Evolutionary conservation across 805 yeast species (phyloP).

Genomic region (Phaffomyces thermotolerans): DNA sequence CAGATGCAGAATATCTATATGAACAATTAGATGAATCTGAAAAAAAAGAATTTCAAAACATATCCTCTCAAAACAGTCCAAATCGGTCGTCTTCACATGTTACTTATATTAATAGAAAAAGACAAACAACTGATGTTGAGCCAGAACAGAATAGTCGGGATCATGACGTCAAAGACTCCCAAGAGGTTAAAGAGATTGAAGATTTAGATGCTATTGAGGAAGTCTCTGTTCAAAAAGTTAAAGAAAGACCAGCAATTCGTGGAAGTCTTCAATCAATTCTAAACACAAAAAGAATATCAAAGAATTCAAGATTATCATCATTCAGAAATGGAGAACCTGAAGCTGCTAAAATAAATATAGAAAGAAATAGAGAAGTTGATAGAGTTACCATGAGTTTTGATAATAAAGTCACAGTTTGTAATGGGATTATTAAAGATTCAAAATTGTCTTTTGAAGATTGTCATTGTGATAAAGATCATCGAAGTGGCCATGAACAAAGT

Average conservation of each 20-base stretch:
- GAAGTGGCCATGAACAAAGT: background rate
- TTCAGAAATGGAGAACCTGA: slow-evolving; percentile 6
- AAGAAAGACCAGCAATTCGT: background rate
- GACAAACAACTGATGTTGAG: no score
- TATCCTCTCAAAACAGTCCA: background rate
- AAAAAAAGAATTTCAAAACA: background rate
- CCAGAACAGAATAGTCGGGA: no score
- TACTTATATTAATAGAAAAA: no score
- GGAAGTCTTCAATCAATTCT: slow-evolving; percentile 2
- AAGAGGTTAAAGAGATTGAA: background rate
- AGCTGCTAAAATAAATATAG: background rate
- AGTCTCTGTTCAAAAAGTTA: background rate
- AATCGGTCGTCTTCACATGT: no score
- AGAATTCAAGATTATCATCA: slow-evolving; percentile 7
- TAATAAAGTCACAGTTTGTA: slow-evolving; percentile 15
- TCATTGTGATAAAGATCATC: slow-evolving; percentile 1
- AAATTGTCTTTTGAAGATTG: slow-evolving; percentile 15
- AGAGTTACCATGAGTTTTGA: slow-evolving; percentile 19
- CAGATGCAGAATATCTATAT: background rate
- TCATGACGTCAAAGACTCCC: no score
- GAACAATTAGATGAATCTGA: background rate
- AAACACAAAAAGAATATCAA: background rate
- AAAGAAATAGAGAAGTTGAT: background rate
- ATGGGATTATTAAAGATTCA: slow-evolving; percentile 15
- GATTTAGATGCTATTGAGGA: background rate